These are phyloP conservation scores for Ophiostoma ulmi DNA, from an alignment of 2,329 filamentous ascomycete genomes.

Conservation along the genomic window DNA sequence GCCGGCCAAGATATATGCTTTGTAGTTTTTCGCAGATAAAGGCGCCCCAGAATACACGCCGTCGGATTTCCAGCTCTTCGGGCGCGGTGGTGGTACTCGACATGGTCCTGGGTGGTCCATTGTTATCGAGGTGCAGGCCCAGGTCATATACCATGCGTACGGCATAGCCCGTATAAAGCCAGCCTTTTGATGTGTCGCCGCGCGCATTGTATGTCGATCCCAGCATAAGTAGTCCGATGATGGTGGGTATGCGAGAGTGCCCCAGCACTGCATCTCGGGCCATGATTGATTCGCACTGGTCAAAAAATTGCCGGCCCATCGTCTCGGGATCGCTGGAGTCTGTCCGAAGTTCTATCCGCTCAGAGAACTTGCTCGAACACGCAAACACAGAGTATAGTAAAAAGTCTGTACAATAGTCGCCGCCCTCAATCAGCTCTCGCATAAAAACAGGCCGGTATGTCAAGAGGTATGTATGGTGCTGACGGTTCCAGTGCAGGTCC, in stretches of 20 bases:
- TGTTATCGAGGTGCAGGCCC: conserved; percentile 34
- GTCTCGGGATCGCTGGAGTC: conserved; percentile 26
- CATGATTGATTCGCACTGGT: conserved; percentile 30
- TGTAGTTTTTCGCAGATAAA: conserved; percentile 36
- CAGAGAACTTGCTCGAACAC: conserved; percentile 31
- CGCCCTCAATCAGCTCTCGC: conserved; percentile 34
- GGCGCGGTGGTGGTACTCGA: conserved; percentile 31
- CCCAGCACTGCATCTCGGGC: conserved; percentile 26
- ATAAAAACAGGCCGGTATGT: conserved; percentile 39
- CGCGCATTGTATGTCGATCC: conserved; percentile 31
- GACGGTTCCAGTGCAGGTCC: conserved; percentile 39
- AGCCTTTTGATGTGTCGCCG: conserved; percentile 34
- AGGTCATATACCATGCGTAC: conserved; percentile 39
- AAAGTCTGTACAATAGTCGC: conserved; percentile 37
- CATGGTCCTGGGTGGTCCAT: not conserved
- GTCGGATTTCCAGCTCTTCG: conserved; percentile 32
- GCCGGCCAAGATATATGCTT: conserved; percentile 35
- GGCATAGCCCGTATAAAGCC: conserved; percentile 40
- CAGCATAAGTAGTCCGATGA: conserved; percentile 31
- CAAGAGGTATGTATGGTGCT: conserved; percentile 37
- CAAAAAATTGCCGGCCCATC: conserved; percentile 29
- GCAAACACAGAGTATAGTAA: conserved; percentile 38
- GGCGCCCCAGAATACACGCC: conserved; percentile 36
- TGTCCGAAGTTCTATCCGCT: conserved; percentile 28
- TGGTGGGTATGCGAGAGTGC: conserved; percentile 30